Conservation (phyloP, 306 rosid species). For the Rosa lucieae region DNA sequence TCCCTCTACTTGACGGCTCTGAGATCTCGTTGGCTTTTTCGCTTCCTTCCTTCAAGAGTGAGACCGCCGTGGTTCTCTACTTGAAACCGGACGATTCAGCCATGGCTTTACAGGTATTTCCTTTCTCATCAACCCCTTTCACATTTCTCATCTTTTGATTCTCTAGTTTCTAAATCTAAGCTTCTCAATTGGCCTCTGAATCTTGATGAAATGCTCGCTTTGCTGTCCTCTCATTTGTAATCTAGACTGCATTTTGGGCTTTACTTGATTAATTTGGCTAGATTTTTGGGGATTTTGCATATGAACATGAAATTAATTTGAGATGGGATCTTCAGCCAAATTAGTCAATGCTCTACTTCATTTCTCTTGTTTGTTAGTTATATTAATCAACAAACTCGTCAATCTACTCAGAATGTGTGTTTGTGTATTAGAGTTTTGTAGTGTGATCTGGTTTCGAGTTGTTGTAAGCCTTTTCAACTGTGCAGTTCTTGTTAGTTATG, state of each 20-base stretch:
- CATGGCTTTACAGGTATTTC: no score
- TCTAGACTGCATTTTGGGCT: neutral
- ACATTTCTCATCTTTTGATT: no score
- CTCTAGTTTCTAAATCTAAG: neutral
- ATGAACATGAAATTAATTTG: neutral
- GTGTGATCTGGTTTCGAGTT: no score
- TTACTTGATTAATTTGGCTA: neutral
- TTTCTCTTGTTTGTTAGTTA: no score
- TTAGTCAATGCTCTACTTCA: neutral
- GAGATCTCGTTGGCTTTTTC: neutral
- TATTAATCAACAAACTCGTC: no score
- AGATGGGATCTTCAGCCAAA: neutral
- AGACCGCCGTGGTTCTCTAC: neutral
- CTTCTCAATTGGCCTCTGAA: neutral
- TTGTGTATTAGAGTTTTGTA: no score
- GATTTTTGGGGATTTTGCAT: neutral
- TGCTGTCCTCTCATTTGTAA: neutral
- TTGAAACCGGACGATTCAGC: no score
- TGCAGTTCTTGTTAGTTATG: no score
- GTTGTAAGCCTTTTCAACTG: no score
- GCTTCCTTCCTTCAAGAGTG: no score
- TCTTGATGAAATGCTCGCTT: neutral
- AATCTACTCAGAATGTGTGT: no score
- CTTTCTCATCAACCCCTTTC: no score
- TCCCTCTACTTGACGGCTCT: neutral